Percentiles rank a stretch among this genome's conserved stretches.
phyloP scores from a whole-genome alignment of 345 rosid species.

The Toxicodendron radicans region DNA sequence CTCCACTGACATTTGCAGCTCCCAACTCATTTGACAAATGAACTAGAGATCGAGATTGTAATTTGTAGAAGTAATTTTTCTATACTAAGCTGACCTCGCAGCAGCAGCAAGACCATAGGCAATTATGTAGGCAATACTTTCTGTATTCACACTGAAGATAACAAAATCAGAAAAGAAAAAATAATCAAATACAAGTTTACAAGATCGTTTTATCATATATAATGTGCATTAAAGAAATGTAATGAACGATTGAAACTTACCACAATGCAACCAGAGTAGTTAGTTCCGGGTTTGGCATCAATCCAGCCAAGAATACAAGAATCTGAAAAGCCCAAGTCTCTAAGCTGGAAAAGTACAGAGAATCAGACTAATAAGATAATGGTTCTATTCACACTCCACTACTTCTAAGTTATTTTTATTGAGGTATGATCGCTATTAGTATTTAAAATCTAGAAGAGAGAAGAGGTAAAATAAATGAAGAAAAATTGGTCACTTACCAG shows the following conservation, averaged over 20 bases:
- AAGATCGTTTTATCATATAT: too few species aligned
- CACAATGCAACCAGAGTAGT: constrained; percentile 42
- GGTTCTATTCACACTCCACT: neutral
- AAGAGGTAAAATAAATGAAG: neutral
- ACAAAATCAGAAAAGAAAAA: too few species aligned
- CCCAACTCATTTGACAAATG: too few species aligned
- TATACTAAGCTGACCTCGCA: constrained; percentile 52
- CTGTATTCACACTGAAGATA: constrained; percentile 51
- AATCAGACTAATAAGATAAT: neutral
- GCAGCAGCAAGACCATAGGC: constrained; percentile 76
- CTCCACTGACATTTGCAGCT: constrained; percentile 39
- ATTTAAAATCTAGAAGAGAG: neutral
- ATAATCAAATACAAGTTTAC: too few species aligned
- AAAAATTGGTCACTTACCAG: constrained; percentile 43
- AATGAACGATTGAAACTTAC: constrained; percentile 23
- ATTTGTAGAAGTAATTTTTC: neutral
- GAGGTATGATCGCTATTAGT: too few species aligned
- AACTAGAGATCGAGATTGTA: too few species aligned
- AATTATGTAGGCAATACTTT: constrained; percentile 60
- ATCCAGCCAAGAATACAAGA: constrained; percentile 30
- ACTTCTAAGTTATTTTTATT: neutral
- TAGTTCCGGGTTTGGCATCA: too few species aligned
- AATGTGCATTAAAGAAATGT: too few species aligned
- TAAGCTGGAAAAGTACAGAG: constrained; percentile 37
- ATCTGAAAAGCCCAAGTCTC: constrained; percentile 78